Evolutionary conservation across 345 rosid genomes (phyloP), one percentile per base, ranked within the genome.

Genomic region (Tarenaya hassleriana): DNA sequence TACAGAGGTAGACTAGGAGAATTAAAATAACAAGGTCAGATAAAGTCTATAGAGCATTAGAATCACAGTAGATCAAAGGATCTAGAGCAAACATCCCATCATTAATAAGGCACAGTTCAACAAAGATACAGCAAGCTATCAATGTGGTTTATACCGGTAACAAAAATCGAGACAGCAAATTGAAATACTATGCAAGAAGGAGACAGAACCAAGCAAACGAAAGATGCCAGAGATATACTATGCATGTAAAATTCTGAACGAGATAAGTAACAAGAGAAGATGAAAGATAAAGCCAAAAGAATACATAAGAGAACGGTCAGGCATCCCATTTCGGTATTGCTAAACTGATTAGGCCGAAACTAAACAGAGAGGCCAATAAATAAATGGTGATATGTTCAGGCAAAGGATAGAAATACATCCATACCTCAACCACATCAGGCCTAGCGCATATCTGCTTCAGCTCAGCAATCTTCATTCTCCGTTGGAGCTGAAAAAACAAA

Each of bases 371-470:
- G 31, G 24, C 8, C n/a, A n/a, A n/a, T n/a, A n/a, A 24, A 7
- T 4, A n/a, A 18, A 17, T 33, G 6, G 9, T 33, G 16, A 34
- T 4, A 52, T 34, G 12, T 12, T 37, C 42, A 11, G n/a, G n/a
- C n/a, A n/a, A n/a, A n/a, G n/a, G n/a, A n/a, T 8, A 58, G 16
- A 41, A 19, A 56, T 34, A 24, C 64, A 66, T 34, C 16, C 55
- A 13, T 73, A 94, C 97, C 95, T 88, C 99, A 46, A 94, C 99
- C 17, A 88, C 99, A 88, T 88, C 97, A 59, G 97, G 99, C 76
- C 96, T 86, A 11, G 96, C 72, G 58, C 92, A 86, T 10, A 86
- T 88, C 67, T 88, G 94, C 69, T 94, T 94, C 38, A 94, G 75
- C 68, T 82, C 84, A 56, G 92, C 95, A 75, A 88, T 80, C 63